phyloP scores from a whole-genome alignment of 805 yeast genomes.

The Kuraishia floccosa region DNA sequence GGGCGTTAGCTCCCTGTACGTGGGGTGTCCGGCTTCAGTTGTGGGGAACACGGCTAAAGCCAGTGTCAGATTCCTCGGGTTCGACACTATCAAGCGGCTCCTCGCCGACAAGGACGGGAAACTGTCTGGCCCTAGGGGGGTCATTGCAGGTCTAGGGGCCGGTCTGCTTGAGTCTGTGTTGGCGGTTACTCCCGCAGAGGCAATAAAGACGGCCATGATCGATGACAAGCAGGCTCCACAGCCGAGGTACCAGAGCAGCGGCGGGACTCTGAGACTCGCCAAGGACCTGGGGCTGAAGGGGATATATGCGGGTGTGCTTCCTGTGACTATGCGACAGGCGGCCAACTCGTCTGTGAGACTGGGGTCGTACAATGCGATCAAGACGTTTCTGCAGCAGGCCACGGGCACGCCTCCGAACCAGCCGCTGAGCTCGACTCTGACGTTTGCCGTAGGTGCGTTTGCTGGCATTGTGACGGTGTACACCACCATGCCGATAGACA shows the following conservation, averaged over 20 bases:
- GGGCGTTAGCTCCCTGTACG: conserved; percentile 72
- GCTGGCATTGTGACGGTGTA: conserved; percentile 88
- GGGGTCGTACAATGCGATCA: conserved; percentile 87
- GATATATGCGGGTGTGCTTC: conserved; percentile 79
- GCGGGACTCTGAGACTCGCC: conserved; percentile 56
- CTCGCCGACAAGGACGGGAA: conserved; percentile 80
- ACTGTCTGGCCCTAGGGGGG: conserved; percentile 83
- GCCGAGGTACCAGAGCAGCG: conserved; percentile 62
- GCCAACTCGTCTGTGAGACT: conserved; percentile 90
- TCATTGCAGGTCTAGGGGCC: conserved; percentile 95
- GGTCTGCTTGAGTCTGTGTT: conserved; percentile 85
- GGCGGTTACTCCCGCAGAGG: conserved; percentile 96
- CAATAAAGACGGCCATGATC: conserved; percentile 89
- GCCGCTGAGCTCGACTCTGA: conserved; percentile 67
- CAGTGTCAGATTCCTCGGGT: conserved; percentile 88
- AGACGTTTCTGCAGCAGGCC: conserved; percentile 63
- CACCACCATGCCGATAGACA: conserved; percentile 91
- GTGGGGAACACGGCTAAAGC: conserved; percentile 96
- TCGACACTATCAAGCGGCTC: conserved; percentile 71
- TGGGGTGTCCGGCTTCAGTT: conserved; percentile 95
- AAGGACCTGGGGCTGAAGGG: conserved; percentile 77
- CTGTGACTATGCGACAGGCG: conserved; percentile 93
- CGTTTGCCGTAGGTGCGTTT: conserved; percentile 83
- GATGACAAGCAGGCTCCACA: conserved; percentile 75
- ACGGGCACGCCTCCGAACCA: conserved; percentile 54